phyloP scores from a whole-genome alignment of 2,329 filamentous ascomycete species.

The Aureobasidium melanogenum region DNA sequence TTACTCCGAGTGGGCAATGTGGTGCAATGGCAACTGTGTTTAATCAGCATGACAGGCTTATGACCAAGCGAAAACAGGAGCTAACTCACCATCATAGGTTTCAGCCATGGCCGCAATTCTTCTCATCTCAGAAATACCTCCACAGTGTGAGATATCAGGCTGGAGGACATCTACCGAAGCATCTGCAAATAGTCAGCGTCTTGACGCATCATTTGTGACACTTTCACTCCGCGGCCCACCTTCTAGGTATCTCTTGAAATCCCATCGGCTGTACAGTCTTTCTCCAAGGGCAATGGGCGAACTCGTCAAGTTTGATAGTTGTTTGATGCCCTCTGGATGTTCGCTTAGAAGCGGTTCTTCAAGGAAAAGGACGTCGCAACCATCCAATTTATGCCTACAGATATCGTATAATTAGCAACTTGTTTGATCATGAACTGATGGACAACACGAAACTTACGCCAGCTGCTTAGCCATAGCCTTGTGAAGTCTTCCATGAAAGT shows the following conservation, averaged over 20 bases:
- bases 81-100: conserved; percentile 15
- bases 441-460: conserved; percentile 36
- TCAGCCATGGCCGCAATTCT: conserved; percentile 56
- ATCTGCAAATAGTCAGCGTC: conserved; percentile 24
- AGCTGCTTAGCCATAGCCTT: conserved; percentile 72
- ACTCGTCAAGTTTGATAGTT: conserved; percentile 46
- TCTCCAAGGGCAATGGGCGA: conserved; percentile 64
- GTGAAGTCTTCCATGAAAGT: conserved; percentile 69
- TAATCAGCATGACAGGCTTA: background rate
- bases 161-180: conserved; percentile 62
- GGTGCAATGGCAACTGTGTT: conserved; percentile 50
- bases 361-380: conserved; percentile 60
- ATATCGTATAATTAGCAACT: background rate
- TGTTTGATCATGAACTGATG: background rate
- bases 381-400: conserved; percentile 40
- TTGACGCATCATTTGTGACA: too few relatives aligned
- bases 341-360: conserved; percentile 66
- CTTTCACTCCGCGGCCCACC: conserved; percentile 4
- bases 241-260: conserved; percentile 62
- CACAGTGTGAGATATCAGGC: conserved; percentile 61
- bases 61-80: background rate
- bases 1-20: conserved; percentile 56
- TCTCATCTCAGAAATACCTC: conserved; percentile 62
- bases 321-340: conserved; percentile 55
- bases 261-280: conserved; percentile 61